Percentiles rank a stretch among this genome's conserved stretches.
Conservation (phyloP, 768 basidiomycete genomes). For the Mycena rebaudengoi region DNA sequence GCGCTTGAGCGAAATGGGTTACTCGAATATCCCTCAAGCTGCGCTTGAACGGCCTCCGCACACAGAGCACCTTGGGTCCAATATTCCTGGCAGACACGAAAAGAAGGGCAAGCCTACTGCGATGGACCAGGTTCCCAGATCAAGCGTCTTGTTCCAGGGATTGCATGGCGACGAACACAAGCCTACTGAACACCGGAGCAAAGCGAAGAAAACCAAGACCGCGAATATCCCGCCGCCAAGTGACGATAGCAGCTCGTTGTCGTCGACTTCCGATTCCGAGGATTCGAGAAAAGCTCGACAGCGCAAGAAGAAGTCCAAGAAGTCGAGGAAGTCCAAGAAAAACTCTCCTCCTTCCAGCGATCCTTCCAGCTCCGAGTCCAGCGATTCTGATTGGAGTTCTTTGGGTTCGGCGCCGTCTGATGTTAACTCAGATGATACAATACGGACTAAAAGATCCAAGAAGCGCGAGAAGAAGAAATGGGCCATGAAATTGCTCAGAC, state of each 20-base stretch:
- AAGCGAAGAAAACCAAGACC: neutral
- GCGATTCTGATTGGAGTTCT: slow-evolving; percentile 5
- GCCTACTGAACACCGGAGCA: neutral
- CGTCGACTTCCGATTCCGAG: slow-evolving; percentile 5
- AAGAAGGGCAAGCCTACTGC: neutral
- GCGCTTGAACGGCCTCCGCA: neutral
- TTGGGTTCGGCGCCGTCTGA: neutral
- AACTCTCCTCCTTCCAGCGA: too few relatives aligned
- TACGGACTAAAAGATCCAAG: slow-evolving; percentile 1
- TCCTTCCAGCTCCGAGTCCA: neutral
- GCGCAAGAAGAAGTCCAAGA: neutral
- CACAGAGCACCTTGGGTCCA: neutral
- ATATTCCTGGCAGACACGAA: neutral
- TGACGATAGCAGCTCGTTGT: neutral
- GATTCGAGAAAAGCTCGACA: neutral
- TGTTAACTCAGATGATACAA: neutral
- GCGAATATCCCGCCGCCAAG: neutral
- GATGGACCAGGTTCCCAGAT: neutral
- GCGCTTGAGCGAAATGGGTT: too few relatives aligned
- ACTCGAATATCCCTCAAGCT: too few relatives aligned
- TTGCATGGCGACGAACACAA: neutral
- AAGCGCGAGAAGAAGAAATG: neutral
- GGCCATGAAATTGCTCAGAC: neutral
- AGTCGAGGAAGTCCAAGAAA: neutral
- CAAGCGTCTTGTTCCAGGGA: neutral